Base-by-base conservation (phyloP, 1,284 basidiomycete species). In the Trichosporon coremiiforme region DNA sequence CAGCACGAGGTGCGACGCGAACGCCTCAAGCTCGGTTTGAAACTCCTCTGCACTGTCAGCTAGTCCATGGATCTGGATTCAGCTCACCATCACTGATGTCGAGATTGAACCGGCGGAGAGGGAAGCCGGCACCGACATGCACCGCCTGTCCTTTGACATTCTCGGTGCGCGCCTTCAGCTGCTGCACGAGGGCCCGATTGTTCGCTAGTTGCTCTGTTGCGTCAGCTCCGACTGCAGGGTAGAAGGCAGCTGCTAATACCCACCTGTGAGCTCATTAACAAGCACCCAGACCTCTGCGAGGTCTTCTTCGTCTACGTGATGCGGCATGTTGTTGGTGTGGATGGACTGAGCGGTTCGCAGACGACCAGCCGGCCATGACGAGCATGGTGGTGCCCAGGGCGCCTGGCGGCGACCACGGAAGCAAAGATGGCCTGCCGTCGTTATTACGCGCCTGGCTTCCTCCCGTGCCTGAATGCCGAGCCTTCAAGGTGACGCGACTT, bases 11-110 rank as follows among this genome's bases (percentile, higher is more conserved):
- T 93, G 91, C 0, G 94, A 93, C 79, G 95, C 95, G 78, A 89
- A 87, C 35, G 92, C 88, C 83, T 99, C 96, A 4, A 98, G 85
- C 81, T 97, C 95, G 2, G 93, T 93, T 76, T 95, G 91, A 83
- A 98, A 98, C 57, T 88, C 85, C 86, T 98, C 96, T 98, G 82
- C 36, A 64, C 66, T 20, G 53, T 66, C 22, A 72, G 67, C 20
- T 36, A 13, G 2, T 22, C 4, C 29, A 2, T 22, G 12, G 9
- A 1, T 1, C 12, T 8, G 9, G n/a, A 29, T 29, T 12, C 36
- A 13, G 77, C 87, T 68, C 77, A 89, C 89, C 93, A 88, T 95
- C 90, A 45, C 92, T 89, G 41, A 99, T 89, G 80, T 99, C 96
- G n/a, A 91, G 89, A 82, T 98, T 98, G 84, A 93, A 94, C 47